phyloP scores from a whole-genome alignment of 306 rosid genomes.

The Fagus crenata region DNA sequence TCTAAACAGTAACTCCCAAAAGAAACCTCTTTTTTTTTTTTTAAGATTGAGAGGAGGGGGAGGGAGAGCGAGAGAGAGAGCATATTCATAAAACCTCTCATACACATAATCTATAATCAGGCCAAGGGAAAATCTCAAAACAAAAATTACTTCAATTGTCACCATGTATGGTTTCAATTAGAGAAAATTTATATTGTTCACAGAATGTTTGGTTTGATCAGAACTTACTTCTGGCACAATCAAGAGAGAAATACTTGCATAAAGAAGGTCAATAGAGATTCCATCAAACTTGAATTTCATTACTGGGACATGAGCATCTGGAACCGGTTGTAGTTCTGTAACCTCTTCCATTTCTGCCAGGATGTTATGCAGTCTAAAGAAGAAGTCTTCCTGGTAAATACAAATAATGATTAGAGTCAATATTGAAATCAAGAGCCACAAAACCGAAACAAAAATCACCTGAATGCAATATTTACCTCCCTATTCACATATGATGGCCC shows the following conservation, averaged over 20 bases:
- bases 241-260: constrained; percentile 78
- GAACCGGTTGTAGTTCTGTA: constrained; percentile 81
- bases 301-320: constrained; percentile 93
- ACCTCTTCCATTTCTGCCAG: constrained; percentile 71
- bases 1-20: not conserved
- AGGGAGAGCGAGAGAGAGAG: not conserved
- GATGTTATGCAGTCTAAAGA: constrained; percentile 69
- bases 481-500: constrained; percentile 84
- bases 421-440: not conserved
- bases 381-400: constrained; percentile 71
- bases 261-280: constrained; percentile 83
- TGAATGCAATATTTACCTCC: constrained; percentile 46
- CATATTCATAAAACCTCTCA: not conserved
- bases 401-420: constrained; percentile 14
- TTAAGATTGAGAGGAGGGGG: not conserved
- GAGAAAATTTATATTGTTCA: not conserved
- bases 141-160: not conserved
- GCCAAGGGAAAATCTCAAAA: not conserved
- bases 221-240: constrained; percentile 81
- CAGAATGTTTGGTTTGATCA: not conserved
- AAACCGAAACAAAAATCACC: not conserved
- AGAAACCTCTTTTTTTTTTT: not conserved
- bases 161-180: not conserved
- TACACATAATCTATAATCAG: not conserved
- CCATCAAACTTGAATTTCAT: constrained; percentile 90